Conservation (phyloP, 139 green algal genomes). For the Micractinium conductrix region DNA sequence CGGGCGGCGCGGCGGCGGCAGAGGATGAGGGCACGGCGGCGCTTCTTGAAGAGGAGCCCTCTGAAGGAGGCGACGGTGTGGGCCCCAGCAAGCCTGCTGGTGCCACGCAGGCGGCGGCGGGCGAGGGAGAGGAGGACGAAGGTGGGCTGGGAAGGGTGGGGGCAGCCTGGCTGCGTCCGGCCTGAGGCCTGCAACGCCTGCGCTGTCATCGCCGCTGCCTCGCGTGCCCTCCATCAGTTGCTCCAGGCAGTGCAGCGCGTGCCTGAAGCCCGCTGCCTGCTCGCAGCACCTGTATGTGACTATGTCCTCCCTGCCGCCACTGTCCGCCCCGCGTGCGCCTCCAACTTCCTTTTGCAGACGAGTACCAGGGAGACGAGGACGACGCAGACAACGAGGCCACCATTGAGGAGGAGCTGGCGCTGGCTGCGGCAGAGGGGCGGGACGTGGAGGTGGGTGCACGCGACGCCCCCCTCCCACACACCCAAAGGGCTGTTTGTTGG, state of each 20-base stretch:
- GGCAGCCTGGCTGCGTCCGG: too few species aligned
- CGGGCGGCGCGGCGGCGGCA: neutral
- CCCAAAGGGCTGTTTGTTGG: too few species aligned
- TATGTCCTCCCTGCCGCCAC: too few species aligned
- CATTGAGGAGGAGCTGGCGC: constrained; percentile 77
- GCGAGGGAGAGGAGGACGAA: constrained; percentile 25
- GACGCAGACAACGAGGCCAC: constrained; percentile 78
- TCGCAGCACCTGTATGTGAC: too few species aligned
- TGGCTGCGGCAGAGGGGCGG: constrained; percentile 55
- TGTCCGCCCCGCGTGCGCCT: too few species aligned
- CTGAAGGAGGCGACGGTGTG: neutral
- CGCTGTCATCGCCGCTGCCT: too few species aligned
- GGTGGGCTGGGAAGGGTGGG: too few species aligned
- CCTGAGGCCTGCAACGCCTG: too few species aligned
- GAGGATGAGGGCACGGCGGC: neutral
- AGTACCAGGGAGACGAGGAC: constrained; percentile 32
- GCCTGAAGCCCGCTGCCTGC: too few species aligned
- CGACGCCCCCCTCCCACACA: too few species aligned
- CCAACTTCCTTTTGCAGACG: neutral
- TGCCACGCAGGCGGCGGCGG: constrained; percentile 2
- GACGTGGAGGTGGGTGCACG: constrained; percentile 28
- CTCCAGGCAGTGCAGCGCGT: too few species aligned
- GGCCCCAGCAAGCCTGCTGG: constrained; percentile 5
- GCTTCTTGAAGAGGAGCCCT: neutral
- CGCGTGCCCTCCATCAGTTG: too few species aligned